A percentile compares a stretch with the other conserved stretches of the same genome.
These are phyloP conservation scores for Dorcoceras hygrometricum DNA, from an alignment of 257 asterid species.

Conservation along the genomic window DNA sequence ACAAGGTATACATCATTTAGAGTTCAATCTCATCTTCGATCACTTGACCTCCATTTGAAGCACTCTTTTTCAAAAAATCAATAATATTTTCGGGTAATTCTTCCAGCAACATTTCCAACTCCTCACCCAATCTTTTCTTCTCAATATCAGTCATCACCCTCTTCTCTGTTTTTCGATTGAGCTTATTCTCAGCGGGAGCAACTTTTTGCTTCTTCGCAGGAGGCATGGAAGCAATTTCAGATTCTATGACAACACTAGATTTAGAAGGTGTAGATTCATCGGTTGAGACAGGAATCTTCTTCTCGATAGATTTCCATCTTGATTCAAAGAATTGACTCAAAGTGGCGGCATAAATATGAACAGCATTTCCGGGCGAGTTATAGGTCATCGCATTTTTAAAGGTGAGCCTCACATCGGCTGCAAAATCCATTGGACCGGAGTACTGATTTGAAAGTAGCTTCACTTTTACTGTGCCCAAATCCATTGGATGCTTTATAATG, in stretches of 20 bases:
- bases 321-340: slow-evolving; percentile 56
- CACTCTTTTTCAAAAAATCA: slow-evolving; percentile 58
- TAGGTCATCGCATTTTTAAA: slow-evolving; percentile 74
- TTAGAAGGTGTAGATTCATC: slow-evolving; percentile 44
- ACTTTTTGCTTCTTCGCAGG: slow-evolving; percentile 59
- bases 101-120: slow-evolving; percentile 54
- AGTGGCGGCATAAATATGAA: slow-evolving; percentile 57
- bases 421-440: slow-evolving; percentile 55
- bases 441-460: slow-evolving; percentile 59
- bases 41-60: slow-evolving; percentile 45
- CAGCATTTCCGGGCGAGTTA: slow-evolving; percentile 61
- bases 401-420: slow-evolving; percentile 77
- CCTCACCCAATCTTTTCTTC: slow-evolving; percentile 55
- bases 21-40: slow-evolving; percentile 81
- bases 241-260: slow-evolving; percentile 41
- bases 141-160: slow-evolving; percentile 56
- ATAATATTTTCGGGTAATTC: slow-evolving; percentile 75
- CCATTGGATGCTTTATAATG: slow-evolving; percentile 90
- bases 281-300: slow-evolving; percentile 43
- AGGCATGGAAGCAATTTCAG: slow-evolving; percentile 46
- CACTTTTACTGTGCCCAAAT: slow-evolving; percentile 67
- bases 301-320: slow-evolving; percentile 74
- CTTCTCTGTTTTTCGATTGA: slow-evolving; percentile 45
- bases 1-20: slow-evolving; percentile 61
- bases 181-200: slow-evolving; percentile 39